Evolutionary conservation across 2,329 filamentous ascomycete species (phyloP), one percentile per base, ranked within the genome.

Genomic region (Bisporella sp.): DNA sequence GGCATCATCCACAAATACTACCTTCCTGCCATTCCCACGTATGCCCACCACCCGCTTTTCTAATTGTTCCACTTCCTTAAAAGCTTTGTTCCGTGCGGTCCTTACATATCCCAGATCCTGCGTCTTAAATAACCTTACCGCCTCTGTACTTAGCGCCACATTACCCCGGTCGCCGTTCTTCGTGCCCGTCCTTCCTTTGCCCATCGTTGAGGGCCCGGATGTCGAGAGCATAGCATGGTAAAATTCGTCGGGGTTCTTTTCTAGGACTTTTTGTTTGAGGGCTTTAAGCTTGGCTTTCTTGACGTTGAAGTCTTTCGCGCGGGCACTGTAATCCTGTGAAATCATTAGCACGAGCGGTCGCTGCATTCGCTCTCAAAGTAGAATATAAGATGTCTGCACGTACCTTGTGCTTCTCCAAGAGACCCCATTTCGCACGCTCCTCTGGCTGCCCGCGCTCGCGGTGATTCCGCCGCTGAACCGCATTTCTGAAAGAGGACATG

Each of bases 361-460:
- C 29, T 11, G 6, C 21, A 31, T 31, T 29, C 31, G 43, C 12
- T 7, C 7, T 13, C 29, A 31, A 8, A 45, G 31, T 7, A 5
- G 31, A 13, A 28, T 37, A 29, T 31, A 49, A 49, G 45, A 43
- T 21, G 21, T 21, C 21, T 21, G 41, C 31, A 56, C 65, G 41
- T 64, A 85, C 84, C 74, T 96, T 96, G 77, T 93, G 87, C 73
- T 99, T 97, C 69, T 97, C 93, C 54, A 97, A 83, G 28, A 97
- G 79, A 57, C 93, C 93, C 71, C 90, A 89, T 73, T 89, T 89
- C 58, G 84, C 75, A 48, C 93, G 88, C 66, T 91, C 87, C 56
- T 81, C 70, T 40, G 91, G 87, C 69, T 97, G 93, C 35, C 88
- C 87, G 62, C 93, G 85, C 76, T 97, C 93, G 61, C 85, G 81